Base-by-base conservation (phyloP, 306 rosid genomes). In the Cyclanthera cordifolia region DNA sequence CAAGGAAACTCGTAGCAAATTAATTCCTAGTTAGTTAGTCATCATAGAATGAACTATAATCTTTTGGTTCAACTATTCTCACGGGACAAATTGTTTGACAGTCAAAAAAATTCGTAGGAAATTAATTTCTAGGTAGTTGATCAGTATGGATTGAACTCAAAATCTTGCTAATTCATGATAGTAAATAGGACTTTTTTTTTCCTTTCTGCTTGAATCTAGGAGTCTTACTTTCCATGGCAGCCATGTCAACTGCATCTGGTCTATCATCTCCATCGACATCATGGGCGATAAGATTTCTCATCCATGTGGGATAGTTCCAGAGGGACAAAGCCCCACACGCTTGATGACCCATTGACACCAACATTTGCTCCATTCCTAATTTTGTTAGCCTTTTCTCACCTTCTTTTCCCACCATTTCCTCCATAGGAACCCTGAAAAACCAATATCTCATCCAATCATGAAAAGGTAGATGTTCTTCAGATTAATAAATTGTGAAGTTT, bases 281-380 rank as follows among this genome's bases (percentile, higher is more conserved):
- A 27, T 87, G 94, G 45, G 91, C 85, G 61, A 82, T 55, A 63
- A 89, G 87, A 66, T 75, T 79, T 70, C 94, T 85, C 73, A 89
- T 72, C 89, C 94, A 89, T 64, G 84, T 56, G 20, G 96, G 93
- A 46, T 83, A 85, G 80, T 86, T 86, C 93, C 90, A 86, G 11
- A 89, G 70, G 24, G 80, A 21, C 50, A 85, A 39, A 54, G 83
- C 88, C 59, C 96, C 93, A 77, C 87, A 68, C 52, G 86, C 69
- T 67, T 89, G 96, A 80, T 85, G 90, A 53, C 89, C 96, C 90
- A 86, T 81, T 63, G 93, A 81, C 21, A 85, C 82, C 60, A 86
- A 57, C 87, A 83, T 77, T 39, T 82, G 78, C 70, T 84, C 86
- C 78, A 85, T 73, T 74, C 90, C 96, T 34, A 86, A 80, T 55